These are phyloP conservation scores for Candida sp. DNA, from an alignment of 1,139 yeast species.

Conservation along the genomic window DNA sequence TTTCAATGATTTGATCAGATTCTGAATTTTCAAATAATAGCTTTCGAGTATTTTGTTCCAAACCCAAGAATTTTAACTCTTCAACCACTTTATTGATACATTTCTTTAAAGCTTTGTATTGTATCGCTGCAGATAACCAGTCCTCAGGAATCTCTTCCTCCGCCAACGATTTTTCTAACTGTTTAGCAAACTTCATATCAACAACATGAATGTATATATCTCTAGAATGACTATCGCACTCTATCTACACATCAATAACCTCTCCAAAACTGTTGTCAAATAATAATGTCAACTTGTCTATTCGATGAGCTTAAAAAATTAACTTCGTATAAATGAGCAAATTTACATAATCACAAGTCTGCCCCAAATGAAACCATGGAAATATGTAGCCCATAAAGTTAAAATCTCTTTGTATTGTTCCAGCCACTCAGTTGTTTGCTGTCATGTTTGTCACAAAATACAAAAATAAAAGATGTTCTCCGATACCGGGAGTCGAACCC, in stretches of 20 bases:
- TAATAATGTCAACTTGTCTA: too few species aligned
- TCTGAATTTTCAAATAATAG: conserved; percentile 33
- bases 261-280: too few species aligned
- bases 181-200: conserved; percentile 71
- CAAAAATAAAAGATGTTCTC: conserved; percentile 26
- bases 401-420: too few species aligned
- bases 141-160: conserved; percentile 64
- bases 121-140: conserved; percentile 70
- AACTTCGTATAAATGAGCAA: too few species aligned
- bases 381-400: too few species aligned
- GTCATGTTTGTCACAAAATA: not conserved
- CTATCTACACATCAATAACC: too few species aligned
- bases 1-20: conserved; percentile 23
- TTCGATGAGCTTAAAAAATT: too few species aligned
- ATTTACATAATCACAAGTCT: too few species aligned
- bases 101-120: conserved; percentile 68
- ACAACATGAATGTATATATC: not conserved
- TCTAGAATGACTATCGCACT: too few species aligned
- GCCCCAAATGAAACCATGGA: too few species aligned
- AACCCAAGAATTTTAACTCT: conserved; percentile 54
- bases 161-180: conserved; percentile 57
- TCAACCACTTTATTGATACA: conserved; percentile 59
- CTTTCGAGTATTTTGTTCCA: conserved; percentile 47
- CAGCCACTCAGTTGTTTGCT: too few species aligned
- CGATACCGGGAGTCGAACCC: conserved; percentile 85